These are phyloP conservation scores for Pterocarpus santalinus DNA, from an alignment of 306 rosid species.

Conservation along the genomic window DNA sequence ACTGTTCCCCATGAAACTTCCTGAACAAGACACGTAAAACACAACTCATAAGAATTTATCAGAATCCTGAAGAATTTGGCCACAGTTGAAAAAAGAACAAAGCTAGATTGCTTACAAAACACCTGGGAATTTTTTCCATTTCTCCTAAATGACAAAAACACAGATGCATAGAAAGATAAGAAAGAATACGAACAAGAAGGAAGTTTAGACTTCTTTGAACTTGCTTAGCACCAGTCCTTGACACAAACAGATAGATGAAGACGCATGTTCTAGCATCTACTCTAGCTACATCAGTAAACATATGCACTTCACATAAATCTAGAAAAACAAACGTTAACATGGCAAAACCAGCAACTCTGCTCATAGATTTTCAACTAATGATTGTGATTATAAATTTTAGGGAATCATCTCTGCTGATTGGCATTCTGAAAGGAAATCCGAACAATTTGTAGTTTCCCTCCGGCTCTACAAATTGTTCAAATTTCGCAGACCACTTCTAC, in stretches of 20 bases:
- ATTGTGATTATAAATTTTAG: neutral
- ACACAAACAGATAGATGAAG: neutral
- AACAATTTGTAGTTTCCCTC: neutral
- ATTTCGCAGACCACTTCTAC: neutral
- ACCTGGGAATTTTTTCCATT: neutral
- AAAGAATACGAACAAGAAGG: neutral
- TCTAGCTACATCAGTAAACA: neutral
- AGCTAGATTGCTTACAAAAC: neutral
- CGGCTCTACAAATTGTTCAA: neutral
- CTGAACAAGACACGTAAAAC: slow-evolving; percentile 51
- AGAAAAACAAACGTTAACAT: neutral
- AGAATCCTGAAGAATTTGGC: neutral
- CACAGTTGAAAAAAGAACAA: neutral
- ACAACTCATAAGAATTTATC: neutral
- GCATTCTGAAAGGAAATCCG: neutral
- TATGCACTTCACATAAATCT: slow-evolving; percentile 7
- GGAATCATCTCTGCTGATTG: neutral
- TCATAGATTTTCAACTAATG: neutral
- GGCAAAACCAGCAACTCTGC: neutral
- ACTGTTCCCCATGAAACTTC: slow-evolving; percentile 85
- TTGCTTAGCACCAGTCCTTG: slow-evolving; percentile 9
- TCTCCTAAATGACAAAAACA: neutral
- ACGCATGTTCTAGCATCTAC: neutral
- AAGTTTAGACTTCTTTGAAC: neutral
- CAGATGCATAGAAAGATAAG: neutral